Conservation (phyloP, 2,329 filamentous ascomycete species). For the Talaromyces sp. region DNA sequence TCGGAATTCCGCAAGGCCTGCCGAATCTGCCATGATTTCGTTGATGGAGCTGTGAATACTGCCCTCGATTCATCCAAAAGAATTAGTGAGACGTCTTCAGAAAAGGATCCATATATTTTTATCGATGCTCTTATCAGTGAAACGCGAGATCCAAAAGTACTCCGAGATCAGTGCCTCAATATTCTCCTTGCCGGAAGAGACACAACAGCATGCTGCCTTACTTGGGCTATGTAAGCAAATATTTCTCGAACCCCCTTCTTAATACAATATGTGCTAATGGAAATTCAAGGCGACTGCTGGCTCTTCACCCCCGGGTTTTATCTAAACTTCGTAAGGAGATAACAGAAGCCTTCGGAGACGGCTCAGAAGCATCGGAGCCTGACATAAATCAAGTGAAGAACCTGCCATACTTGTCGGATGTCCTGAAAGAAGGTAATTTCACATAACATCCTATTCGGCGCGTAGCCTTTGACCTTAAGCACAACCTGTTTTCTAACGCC, state of each 20-base stretch:
- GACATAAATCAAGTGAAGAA: not conserved
- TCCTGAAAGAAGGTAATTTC: not conserved
- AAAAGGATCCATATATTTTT: conserved; percentile 20
- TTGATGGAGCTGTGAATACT: conserved; percentile 17
- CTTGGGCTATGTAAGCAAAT: conserved; percentile 32
- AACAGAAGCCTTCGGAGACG: not conserved
- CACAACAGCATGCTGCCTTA: conserved; percentile 33
- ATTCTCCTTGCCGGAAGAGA: conserved; percentile 34
- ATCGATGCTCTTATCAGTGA: conserved; percentile 22
- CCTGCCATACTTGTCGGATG: not conserved
- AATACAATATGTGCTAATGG: not conserved
- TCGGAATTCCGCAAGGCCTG: conserved; percentile 30
- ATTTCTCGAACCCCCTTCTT: not conserved
- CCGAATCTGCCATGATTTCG: conserved; percentile 24
- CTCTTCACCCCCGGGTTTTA: conserved; percentile 23
- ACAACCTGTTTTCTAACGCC: not conserved
- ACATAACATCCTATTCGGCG: too few species aligned
- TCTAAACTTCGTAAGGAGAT: conserved; percentile 12
- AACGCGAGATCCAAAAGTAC: conserved; percentile 19
- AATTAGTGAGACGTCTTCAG: not conserved
- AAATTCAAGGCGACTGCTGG: conserved; percentile 23
- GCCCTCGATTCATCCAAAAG: conserved; percentile 3
- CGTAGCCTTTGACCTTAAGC: too few species aligned
- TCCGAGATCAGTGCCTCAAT: conserved; percentile 37
- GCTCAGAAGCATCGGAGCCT: not conserved